Percentiles rank a stretch among this genome's conserved stretches.
phyloP scores from a whole-genome alignment of 164 flowering plant genomes.

The Magnolia changhungtana region DNA sequence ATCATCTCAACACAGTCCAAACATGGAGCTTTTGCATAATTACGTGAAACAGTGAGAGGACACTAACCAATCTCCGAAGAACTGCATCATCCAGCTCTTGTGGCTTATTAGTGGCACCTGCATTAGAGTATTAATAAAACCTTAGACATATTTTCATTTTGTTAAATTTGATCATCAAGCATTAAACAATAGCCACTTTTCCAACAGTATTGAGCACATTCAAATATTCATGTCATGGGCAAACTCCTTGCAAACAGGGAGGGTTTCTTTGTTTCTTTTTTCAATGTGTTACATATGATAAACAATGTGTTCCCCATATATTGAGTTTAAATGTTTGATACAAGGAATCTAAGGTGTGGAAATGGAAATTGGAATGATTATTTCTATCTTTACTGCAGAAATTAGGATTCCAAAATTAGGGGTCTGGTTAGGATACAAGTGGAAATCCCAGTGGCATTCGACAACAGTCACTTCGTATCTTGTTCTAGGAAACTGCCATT shows the following conservation, averaged over 20 bases:
- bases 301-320: neutral
- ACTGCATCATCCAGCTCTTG: conserved; percentile 99
- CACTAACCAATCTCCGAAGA: conserved; percentile 90
- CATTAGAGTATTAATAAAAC: conserved; percentile 16
- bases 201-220: neutral
- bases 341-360: too few species aligned
- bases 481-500: conserved; percentile 1
- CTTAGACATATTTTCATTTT: conserved; percentile 5
- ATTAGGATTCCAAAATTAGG: too few species aligned
- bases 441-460: too few species aligned
- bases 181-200: too few species aligned
- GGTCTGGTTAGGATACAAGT: too few species aligned
- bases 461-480: neutral
- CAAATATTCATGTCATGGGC: neutral
- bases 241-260: neutral
- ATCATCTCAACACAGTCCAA: neutral
- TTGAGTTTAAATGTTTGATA: too few species aligned
- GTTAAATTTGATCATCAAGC: neutral
- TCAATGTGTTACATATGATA: neutral
- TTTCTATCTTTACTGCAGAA: too few species aligned
- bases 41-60: neutral
- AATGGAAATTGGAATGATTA: too few species aligned
- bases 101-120: conserved; percentile 99
- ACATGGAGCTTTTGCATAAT: neutral
- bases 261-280: neutral